phyloP scores from a whole-genome alignment of 2,329 filamentous ascomycete species.

The Aspergillus caelatus region DNA sequence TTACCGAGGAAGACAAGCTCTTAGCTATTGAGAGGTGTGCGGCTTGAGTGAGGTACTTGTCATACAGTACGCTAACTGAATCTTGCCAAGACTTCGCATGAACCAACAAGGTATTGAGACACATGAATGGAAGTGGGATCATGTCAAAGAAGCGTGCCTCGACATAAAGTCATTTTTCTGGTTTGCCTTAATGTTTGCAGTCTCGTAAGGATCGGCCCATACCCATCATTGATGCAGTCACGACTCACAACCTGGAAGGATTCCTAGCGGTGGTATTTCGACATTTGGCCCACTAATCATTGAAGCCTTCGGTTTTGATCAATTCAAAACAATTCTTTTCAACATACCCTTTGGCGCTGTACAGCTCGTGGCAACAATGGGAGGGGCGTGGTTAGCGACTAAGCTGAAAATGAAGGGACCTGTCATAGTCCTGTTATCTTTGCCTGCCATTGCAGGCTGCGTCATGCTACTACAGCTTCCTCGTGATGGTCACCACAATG shows the following conservation, averaged over 20 bases:
- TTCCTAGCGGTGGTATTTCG: conserved; percentile 61
- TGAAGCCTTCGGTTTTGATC: conserved; percentile 59
- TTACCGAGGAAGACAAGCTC: conserved; percentile 59
- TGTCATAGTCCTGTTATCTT: conserved; percentile 56
- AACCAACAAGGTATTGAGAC: conserved; percentile 51
- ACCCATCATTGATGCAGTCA: neutral
- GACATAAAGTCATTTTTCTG: conserved; percentile 66
- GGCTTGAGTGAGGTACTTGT: neutral
- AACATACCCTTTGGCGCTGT: conserved; percentile 65
- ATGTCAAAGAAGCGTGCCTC: conserved; percentile 56
- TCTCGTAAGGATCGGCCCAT: conserved; percentile 47
- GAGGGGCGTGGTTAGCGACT: conserved; percentile 59
- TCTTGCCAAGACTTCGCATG: conserved; percentile 44
- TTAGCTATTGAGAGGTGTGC: conserved; percentile 58
- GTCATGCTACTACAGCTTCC: conserved; percentile 57
- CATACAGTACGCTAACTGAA: neutral
- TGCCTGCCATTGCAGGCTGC: conserved; percentile 61
- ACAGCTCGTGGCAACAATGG: conserved; percentile 62
- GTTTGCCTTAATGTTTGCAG: conserved; percentile 56
- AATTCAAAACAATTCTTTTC: conserved; percentile 61
- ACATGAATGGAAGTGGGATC: conserved; percentile 55
- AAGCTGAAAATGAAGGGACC: conserved; percentile 59
- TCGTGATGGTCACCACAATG: conserved; percentile 51
- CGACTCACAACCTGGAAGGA: conserved; percentile 31
- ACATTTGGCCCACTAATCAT: conserved; percentile 64